Percentiles rank a stretch among this genome's conserved stretches.
These are phyloP conservation scores for Kazachstania psychrophila DNA, from an alignment of 805 yeast genomes.

Conservation along the genomic window DNA sequence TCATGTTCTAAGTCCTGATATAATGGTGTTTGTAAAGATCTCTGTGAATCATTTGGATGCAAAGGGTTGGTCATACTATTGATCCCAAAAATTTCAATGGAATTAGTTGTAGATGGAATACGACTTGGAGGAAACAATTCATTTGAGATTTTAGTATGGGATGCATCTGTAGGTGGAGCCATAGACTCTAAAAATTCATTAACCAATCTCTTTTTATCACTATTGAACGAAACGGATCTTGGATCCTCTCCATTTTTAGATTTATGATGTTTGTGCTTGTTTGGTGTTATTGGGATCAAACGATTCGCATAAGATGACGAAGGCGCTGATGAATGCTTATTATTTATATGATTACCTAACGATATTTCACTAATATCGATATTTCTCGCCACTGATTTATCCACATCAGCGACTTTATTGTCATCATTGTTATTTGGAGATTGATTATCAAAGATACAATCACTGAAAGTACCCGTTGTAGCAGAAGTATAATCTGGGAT, in stretches of 20 bases:
- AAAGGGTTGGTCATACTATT: neutral
- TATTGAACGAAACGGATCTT: slow-evolving; percentile 4
- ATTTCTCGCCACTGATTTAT: neutral
- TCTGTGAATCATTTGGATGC: slow-evolving; percentile 5
- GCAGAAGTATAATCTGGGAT: slow-evolving; percentile 22
- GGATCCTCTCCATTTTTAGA: neutral
- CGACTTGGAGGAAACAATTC: neutral
- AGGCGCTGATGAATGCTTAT: neutral
- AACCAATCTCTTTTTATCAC: slow-evolving; percentile 22
- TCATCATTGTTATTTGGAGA: neutral
- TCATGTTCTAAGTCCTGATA: slow-evolving; percentile 19
- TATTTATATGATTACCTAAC: neutral
- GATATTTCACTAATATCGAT: slow-evolving; percentile 1
- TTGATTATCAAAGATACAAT: slow-evolving; percentile 15
- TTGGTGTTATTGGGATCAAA: neutral
- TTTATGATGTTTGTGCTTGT: slow-evolving; percentile 2
- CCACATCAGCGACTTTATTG: neutral
- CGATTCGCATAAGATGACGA: neutral
- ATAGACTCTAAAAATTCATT: slow-evolving; percentile 22
- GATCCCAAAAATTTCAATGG: neutral
- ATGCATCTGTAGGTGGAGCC: slow-evolving; percentile 13
- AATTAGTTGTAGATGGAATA: neutral
- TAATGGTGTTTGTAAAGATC: slow-evolving; percentile 17
- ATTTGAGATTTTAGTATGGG: slow-evolving; percentile 4
- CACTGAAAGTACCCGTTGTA: slow-evolving; percentile 22